A percentile compares a stretch with the other conserved stretches of the same genome.
These are phyloP conservation scores for Gymnopus androsaceus DNA, from an alignment of 1,284 basidiomycete genomes.

Conservation along the genomic window DNA sequence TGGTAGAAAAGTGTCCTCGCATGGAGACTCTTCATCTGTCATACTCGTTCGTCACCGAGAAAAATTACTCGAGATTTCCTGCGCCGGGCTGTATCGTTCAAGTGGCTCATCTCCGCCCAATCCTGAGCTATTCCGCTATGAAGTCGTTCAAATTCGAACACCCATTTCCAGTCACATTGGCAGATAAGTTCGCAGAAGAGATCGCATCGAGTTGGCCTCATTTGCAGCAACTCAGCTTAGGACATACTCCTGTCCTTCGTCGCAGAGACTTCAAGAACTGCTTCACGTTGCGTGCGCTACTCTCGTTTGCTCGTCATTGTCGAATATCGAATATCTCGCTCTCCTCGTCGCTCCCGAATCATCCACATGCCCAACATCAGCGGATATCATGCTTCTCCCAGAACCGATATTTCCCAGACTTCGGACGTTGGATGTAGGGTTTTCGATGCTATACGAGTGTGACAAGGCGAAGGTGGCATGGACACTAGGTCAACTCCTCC, in stretches of 20 bases:
- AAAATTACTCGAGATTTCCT: not conserved
- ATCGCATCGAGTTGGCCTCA: not conserved
- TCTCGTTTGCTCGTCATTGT: conserved; percentile 2
- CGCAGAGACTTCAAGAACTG: not conserved
- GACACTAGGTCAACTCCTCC: not conserved
- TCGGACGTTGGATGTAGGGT: not conserved
- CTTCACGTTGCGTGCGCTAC: not conserved
- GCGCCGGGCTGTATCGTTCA: not conserved
- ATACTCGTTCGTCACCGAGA: not conserved
- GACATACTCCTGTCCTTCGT: not conserved
- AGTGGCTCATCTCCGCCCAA: not conserved
- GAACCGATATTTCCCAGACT: not conserved
- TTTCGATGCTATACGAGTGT: not conserved
- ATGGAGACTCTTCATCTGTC: not conserved
- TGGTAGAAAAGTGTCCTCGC: not conserved
- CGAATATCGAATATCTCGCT: not conserved
- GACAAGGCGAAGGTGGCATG: not conserved
- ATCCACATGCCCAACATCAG: not conserved
- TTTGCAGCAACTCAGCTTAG: not conserved
- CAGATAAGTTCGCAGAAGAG: conserved; percentile 1
- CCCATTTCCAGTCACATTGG: not conserved
- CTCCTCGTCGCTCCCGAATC: not conserved
- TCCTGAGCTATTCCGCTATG: not conserved
- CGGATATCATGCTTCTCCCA: not conserved
- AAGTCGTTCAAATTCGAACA: not conserved